A percentile compares a stretch with the other conserved stretches of the same genome.
Evolutionary conservation across 2,329 filamentous ascomycete species (phyloP).

Genomic region (Stagonosporopsis chrysanthemi): DNA sequence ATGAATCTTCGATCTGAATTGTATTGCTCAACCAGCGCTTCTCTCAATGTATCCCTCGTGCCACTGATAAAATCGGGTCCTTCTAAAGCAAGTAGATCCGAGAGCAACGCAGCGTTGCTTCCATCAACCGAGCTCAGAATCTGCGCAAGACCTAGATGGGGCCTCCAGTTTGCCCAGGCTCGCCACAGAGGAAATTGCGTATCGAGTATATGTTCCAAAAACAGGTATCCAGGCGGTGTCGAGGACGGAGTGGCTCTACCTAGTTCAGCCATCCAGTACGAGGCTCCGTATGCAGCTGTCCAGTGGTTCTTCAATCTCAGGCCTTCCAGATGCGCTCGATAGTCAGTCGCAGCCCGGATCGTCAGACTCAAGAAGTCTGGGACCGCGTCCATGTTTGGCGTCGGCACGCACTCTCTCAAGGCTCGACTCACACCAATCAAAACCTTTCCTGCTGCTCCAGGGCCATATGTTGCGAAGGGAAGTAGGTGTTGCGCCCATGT

Average conservation of each 20-base stretch:
- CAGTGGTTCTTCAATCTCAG: slow-evolving; percentile 35
- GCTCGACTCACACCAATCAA: slow-evolving; percentile 34
- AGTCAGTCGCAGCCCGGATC: slow-evolving; percentile 30
- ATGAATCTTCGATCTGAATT: slow-evolving; percentile 18
- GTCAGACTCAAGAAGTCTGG: slow-evolving; percentile 35
- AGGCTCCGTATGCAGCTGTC: slow-evolving; percentile 29
- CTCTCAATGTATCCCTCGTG: slow-evolving; percentile 25
- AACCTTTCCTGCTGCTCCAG: slow-evolving; percentile 32
- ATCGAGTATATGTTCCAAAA: slow-evolving; percentile 36
- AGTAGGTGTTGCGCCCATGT: slow-evolving; percentile 36
- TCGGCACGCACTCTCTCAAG: slow-evolving; percentile 18
- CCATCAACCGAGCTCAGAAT: slow-evolving; percentile 24
- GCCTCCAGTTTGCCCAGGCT: slow-evolving; percentile 42
- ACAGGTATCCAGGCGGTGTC: slow-evolving; percentile 20
- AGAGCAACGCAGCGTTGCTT: slow-evolving; percentile 23
- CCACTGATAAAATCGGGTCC: slow-evolving; percentile 41
- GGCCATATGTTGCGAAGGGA: slow-evolving; percentile 34
- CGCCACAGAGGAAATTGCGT: slow-evolving; percentile 37
- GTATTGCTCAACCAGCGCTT: slow-evolving; percentile 36
- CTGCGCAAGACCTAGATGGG: slow-evolving; percentile 28
- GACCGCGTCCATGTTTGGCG: slow-evolving; percentile 28
- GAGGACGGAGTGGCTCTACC: slow-evolving; percentile 11
- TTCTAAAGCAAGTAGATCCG: slow-evolving; percentile 38
- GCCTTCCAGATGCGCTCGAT: slow-evolving; percentile 36
- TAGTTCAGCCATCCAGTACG: slow-evolving; percentile 34